Evolutionary conservation across 192 early-diverging fungal genomes (phyloP).

Genomic region (Pilobolus umbonatus): DNA sequence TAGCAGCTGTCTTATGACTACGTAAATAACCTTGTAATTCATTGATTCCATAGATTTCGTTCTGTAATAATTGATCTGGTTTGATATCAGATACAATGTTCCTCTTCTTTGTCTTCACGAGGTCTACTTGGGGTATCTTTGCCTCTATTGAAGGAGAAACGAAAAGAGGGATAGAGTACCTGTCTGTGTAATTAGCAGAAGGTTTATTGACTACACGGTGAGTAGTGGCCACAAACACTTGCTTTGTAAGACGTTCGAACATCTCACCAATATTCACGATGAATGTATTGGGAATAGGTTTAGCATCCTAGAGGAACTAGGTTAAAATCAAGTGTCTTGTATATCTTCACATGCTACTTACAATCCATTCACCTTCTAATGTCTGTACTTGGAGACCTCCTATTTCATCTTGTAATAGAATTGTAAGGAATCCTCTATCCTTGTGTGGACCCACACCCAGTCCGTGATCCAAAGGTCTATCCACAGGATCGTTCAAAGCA

Average conservation of each 20-base stretch:
- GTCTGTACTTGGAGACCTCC: slow-evolving; percentile 63
- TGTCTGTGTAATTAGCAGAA: slow-evolving; percentile 32
- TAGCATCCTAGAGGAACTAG: slow-evolving; percentile 51
- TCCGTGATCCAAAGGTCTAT: slow-evolving; percentile 32
- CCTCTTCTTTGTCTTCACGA: slow-evolving; percentile 14
- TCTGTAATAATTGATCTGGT: slow-evolving; percentile 26
- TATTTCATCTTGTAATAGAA: slow-evolving; percentile 53
- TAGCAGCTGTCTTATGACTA: slow-evolving; percentile 23
- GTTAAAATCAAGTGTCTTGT: too few species aligned
- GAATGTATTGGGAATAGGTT: slow-evolving; percentile 51
- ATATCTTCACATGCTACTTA: too few species aligned
- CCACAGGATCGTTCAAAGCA: slow-evolving; percentile 28
- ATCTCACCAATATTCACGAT: slow-evolving; percentile 65
- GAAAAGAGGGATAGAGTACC: slow-evolving; percentile 57
- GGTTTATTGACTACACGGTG: slow-evolving; percentile 54
- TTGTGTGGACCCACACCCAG: slow-evolving; percentile 59
- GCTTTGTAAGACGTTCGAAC: slow-evolving; percentile 48
- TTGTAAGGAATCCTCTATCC: slow-evolving; percentile 48
- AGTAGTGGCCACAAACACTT: slow-evolving; percentile 47
- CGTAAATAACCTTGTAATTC: slow-evolving; percentile 24
- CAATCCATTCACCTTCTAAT: slow-evolving; percentile 53
- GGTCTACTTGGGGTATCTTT: slow-evolving; percentile 32
- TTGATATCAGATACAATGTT: slow-evolving; percentile 37
- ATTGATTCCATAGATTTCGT: slow-evolving; percentile 29
- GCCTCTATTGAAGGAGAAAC: slow-evolving; percentile 40